Evolutionary conservation across 306 rosid genomes (phyloP).

Genomic region (Erythrophleum fordii): DNA sequence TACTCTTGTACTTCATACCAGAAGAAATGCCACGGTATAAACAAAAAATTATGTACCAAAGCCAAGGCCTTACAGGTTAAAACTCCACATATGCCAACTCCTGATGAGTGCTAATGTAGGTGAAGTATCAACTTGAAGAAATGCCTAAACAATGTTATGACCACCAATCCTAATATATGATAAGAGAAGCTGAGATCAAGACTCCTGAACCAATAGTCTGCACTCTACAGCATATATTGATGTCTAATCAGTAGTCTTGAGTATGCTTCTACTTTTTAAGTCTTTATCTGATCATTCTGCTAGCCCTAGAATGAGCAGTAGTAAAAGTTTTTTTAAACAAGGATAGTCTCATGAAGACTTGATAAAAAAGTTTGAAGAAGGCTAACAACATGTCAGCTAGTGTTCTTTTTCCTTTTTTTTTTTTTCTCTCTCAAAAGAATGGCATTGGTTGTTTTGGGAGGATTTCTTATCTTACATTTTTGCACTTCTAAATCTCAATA

Average conservation of each 20-base stretch:
- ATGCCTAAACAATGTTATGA: slow-evolving; percentile 1
- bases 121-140: slow-evolving; percentile 26
- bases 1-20: slow-evolving; percentile 11
- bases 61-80: background rate
- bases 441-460: slow-evolving; percentile 4
- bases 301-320: slow-evolving; percentile 8
- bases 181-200: slow-evolving; percentile 11
- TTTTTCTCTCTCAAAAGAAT: too few species aligned
- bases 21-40: background rate
- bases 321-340: background rate
- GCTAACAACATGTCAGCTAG: slow-evolving; percentile 23
- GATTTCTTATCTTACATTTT: background rate
- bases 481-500: too few species aligned
- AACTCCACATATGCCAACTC: slow-evolving; percentile 2
- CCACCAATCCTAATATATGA: slow-evolving; percentile 10
- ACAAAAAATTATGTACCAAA: background rate
- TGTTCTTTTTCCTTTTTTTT: background rate
- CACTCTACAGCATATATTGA: background rate
- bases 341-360: background rate
- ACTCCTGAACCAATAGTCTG: slow-evolving; percentile 27
- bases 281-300: background rate
- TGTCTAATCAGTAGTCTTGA: background rate
- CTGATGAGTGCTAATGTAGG: background rate
- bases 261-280: slow-evolving; percentile 17
- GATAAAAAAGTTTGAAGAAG: slow-evolving; percentile 18